Evolutionary conservation across 176 grass and related monocot genomes (phyloP).

Genomic region (Lolium perenne): DNA sequence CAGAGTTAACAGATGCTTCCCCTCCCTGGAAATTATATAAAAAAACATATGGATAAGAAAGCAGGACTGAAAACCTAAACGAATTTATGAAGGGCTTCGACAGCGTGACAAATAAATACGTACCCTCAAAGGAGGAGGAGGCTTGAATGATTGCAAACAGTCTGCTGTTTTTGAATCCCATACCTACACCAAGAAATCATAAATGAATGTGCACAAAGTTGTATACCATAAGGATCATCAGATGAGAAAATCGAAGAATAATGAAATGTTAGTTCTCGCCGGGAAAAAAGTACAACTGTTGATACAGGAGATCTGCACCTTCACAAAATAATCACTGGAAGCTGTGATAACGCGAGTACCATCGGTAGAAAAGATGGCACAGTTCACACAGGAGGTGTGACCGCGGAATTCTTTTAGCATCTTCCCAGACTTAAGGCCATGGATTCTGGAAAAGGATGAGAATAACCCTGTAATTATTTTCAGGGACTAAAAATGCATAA

Average conservation of each 20-base stretch:
- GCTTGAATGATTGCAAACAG: constrained; percentile 95
- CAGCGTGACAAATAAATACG: constrained; percentile 30
- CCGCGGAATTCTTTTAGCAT: constrained; percentile 98
- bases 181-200: constrained; percentile 61
- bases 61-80: constrained; percentile 27
- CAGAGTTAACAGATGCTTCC: constrained; percentile 89
- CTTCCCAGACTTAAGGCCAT: constrained; percentile 98
- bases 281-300: constrained; percentile 1
- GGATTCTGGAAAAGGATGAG: constrained; percentile 60
- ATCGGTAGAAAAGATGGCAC: constrained; percentile 92
- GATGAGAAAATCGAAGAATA: no score
- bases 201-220: constrained; percentile 42
- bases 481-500: constrained; percentile 25
- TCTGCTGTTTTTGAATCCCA: constrained; percentile 99
- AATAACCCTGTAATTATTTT: constrained; percentile 27
- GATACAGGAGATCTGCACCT: constrained; percentile 60
- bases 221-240: constrained; percentile 23
- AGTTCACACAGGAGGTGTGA: constrained; percentile 89
- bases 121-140: constrained; percentile 95
- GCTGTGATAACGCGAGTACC: constrained; percentile 92
- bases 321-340: constrained; percentile 95
- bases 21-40: constrained; percentile 69
- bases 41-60: constrained; percentile 5
- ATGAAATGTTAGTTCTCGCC: background rate
- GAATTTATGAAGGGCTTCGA: background rate